Base-by-base conservation (phyloP, 2,329 filamentous ascomycete species). In the Pseudonectria buxi region DNA sequence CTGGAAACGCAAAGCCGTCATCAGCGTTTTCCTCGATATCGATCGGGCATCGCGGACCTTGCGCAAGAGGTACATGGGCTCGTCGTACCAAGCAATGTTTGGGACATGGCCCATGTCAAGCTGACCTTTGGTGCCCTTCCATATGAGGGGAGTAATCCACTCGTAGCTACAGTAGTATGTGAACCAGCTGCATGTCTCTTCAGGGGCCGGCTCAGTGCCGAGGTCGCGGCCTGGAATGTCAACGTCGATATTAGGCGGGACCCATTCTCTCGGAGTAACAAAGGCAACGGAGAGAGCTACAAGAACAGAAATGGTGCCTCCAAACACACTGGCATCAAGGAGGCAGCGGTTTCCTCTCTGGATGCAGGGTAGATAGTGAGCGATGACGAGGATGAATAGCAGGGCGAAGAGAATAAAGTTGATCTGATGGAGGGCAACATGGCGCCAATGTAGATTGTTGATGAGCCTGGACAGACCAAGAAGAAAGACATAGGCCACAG, bases 131-230 rank as follows among this genome's bases (percentile, higher is more conserved):
- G 61, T 57, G 16, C 71, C 71, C 41, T 63, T 70, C 56, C 69
- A 63, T 32, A 74, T 62, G 29, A 70, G 52, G 15, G 65, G 63
- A 3, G 67, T 70, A 22, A 74, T 54, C 66, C 69, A 74, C 36
- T 65, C 63, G 46, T 69, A 75, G 4, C 67, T 68, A 35, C 69
- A 59, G 44, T 70, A 74, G 44, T 69, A 70, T 33, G 62, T 65
- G 35, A 72, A 57, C 69, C 69, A 75, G 40, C 69, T 73, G 54
- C 69, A 71, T 3, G 63, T 68, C 47, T 76, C 71, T 47, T 76
- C 72, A 1, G 63, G 66, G 3, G 69, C 62, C 6, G 71, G 68
- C 33, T 64, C 59, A 14, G 50, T 45, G n/a, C 55, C 54, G 10
- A 56, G 47, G 14, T 59, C 51, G 33, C 59, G 61, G 12, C 62